Percentiles rank a stretch among this genome's conserved stretches.
Evolutionary conservation across 2,329 filamentous ascomycete genomes (phyloP).

Genomic region (Dendrostoma leiphaemia): DNA sequence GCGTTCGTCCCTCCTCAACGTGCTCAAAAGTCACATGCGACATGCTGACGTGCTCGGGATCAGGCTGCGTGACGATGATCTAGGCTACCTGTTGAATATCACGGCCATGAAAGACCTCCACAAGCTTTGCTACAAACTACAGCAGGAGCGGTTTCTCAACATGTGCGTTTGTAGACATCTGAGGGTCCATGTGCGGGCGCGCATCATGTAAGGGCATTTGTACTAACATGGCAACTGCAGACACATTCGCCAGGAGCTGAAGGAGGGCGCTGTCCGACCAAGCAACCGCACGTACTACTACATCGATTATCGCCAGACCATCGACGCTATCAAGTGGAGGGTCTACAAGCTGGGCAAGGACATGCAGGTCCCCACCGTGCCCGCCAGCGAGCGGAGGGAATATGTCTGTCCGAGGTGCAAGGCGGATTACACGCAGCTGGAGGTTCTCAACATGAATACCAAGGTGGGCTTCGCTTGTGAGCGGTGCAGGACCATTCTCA

Average conservation of each 20-base stretch:
- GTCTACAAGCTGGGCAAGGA: constrained; percentile 85
- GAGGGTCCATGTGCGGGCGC: too few species aligned
- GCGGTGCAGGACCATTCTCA: constrained; percentile 66
- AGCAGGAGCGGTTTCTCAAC: constrained; percentile 80
- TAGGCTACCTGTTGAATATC: constrained; percentile 82
- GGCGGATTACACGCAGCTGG: constrained; percentile 84
- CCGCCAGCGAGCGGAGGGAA: constrained; percentile 85
- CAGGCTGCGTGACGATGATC: constrained; percentile 82
- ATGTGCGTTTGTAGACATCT: constrained; percentile 52
- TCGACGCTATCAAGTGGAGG: constrained; percentile 95
- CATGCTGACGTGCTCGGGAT: constrained; percentile 61
- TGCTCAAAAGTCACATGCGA: constrained; percentile 43
- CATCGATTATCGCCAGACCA: constrained; percentile 89
- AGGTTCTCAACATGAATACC: constrained; percentile 77
- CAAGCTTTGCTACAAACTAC: constrained; percentile 80
- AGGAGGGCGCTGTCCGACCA: constrained; percentile 77
- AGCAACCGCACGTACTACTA: constrained; percentile 93
- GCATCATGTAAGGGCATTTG: too few species aligned
- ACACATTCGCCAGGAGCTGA: constrained; percentile 72
- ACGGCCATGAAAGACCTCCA: constrained; percentile 83
- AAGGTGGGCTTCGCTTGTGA: constrained; percentile 78
- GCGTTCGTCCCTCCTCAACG: constrained; percentile 50
- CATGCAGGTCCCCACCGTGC: constrained; percentile 79
- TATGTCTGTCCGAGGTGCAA: constrained; percentile 81
- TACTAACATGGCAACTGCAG: constrained; percentile 36